Conservation (phyloP, 257 asterid species). For the Nicotiana undulata region DNA sequence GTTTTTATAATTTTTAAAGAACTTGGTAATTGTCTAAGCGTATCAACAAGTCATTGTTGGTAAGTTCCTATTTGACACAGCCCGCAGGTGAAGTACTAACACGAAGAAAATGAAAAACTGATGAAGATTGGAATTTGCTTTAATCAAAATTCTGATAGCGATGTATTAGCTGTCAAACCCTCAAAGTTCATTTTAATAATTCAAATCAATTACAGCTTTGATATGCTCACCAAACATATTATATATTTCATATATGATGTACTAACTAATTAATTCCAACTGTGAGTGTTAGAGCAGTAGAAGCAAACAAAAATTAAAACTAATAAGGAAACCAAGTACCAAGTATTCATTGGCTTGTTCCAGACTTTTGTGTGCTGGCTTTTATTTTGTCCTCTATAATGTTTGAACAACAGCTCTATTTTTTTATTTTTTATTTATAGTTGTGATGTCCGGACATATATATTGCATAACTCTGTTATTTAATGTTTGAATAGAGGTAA, state of each 20-base stretch:
- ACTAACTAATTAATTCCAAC: background rate
- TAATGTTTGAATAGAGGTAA: no score
- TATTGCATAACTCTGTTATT: no score
- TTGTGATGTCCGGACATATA: no score
- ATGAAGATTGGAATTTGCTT: background rate
- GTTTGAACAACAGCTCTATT: background rate
- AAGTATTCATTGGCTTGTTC: background rate
- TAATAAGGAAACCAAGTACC: background rate
- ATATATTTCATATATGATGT: background rate
- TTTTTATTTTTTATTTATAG: no score
- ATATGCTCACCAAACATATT: background rate
- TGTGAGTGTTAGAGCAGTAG: background rate
- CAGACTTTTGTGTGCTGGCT: background rate
- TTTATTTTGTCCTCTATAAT: background rate
- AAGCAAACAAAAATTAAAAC: background rate
- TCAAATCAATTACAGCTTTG: background rate
- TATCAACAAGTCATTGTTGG: background rate
- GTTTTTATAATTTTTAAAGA: background rate
- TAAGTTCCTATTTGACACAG: background rate
- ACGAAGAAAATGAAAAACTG: background rate
- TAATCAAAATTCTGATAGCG: background rate
- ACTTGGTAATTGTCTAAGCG: background rate
- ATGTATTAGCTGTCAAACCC: background rate
- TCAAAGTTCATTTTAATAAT: background rate
- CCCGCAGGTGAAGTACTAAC: background rate